phyloP scores from a whole-genome alignment of 805 yeast species.

The Wickerhamiella musiphila region DNA sequence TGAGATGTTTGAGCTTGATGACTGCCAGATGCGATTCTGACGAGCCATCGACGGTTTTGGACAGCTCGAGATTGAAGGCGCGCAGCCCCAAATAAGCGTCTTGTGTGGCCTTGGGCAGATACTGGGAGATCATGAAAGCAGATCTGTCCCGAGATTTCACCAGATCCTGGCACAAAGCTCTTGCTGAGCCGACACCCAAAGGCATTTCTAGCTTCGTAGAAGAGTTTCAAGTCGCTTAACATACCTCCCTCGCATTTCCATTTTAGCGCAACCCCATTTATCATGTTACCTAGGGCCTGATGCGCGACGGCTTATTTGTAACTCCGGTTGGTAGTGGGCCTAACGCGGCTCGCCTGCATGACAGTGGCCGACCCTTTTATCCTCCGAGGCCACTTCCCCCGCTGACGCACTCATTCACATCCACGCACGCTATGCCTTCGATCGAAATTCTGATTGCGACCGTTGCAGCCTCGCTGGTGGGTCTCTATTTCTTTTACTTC shows the following conservation, averaged over 20 bases:
- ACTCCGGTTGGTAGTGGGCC: no score
- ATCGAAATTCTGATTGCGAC: not conserved
- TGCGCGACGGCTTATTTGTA: no score
- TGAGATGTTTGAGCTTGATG: slow-evolving; percentile 60
- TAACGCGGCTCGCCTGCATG: no score
- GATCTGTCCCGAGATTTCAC: slow-evolving; percentile 38
- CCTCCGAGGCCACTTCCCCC: no score
- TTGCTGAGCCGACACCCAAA: not conserved
- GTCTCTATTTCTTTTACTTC: not conserved
- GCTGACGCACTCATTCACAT: no score
- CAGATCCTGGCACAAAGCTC: slow-evolving; percentile 23
- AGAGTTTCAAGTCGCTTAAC: no score
- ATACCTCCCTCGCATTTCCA: no score
- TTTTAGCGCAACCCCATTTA: no score
- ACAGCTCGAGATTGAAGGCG: slow-evolving; percentile 48
- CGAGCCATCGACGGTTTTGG: slow-evolving; percentile 30
- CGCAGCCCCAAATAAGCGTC: slow-evolving; percentile 46
- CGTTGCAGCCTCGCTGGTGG: not conserved
- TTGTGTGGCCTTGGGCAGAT: slow-evolving; percentile 42
- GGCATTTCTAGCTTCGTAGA: no score
- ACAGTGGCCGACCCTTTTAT: no score
- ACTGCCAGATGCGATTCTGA: slow-evolving; percentile 22
- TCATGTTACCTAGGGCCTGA: no score
- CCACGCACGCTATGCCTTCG: no score
- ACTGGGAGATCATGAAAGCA: slow-evolving; percentile 46